These are phyloP conservation scores for Candida nemodendra DNA, from an alignment of 805 yeast species.

Conservation along the genomic window DNA sequence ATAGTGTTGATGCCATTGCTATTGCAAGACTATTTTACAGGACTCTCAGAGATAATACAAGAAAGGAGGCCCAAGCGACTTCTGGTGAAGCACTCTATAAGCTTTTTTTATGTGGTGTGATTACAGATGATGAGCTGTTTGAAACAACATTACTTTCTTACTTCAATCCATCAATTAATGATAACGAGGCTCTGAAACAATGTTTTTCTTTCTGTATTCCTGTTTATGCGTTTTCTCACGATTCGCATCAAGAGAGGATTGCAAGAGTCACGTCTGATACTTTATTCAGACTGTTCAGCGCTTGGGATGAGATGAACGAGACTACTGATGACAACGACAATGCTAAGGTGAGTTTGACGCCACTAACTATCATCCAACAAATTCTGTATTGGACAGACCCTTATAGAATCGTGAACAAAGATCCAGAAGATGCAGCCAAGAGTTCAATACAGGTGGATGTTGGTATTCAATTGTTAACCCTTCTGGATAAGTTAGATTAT, in stretches of 20 bases:
- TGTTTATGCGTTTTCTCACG: constrained; percentile 77
- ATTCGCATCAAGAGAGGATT: constrained; percentile 65
- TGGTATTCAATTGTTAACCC: constrained; percentile 51
- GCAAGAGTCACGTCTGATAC: constrained; percentile 66
- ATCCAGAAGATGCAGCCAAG: constrained; percentile 39
- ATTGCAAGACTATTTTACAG: constrained; percentile 69
- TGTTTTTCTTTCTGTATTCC: constrained; percentile 86
- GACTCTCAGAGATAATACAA: constrained; percentile 53
- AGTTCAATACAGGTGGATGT: constrained; percentile 57
- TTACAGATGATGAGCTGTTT: constrained; percentile 67
- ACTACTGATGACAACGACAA: constrained; percentile 31
- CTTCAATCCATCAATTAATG: constrained; percentile 64
- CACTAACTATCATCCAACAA: constrained; percentile 63
- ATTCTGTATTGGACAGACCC: constrained; percentile 87
- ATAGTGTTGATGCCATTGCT: constrained; percentile 62
- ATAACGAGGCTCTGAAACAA: constrained; percentile 69
- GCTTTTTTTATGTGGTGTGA: constrained; percentile 71
- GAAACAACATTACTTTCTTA: constrained; percentile 72
- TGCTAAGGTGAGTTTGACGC: constrained; percentile 35
- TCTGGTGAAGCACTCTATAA: constrained; percentile 89
- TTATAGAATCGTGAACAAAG: constrained; percentile 50
- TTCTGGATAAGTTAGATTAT: constrained; percentile 47
- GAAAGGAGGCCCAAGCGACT: constrained; percentile 69
- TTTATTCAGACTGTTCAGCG: constrained; percentile 51
- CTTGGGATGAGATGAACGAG: constrained; percentile 38